A percentile compares a stretch with the other conserved stretches of the same genome.
phyloP scores from a whole-genome alignment of 2,329 filamentous ascomycete species.

The Nothophaeocryptopus gaeumannii region DNA sequence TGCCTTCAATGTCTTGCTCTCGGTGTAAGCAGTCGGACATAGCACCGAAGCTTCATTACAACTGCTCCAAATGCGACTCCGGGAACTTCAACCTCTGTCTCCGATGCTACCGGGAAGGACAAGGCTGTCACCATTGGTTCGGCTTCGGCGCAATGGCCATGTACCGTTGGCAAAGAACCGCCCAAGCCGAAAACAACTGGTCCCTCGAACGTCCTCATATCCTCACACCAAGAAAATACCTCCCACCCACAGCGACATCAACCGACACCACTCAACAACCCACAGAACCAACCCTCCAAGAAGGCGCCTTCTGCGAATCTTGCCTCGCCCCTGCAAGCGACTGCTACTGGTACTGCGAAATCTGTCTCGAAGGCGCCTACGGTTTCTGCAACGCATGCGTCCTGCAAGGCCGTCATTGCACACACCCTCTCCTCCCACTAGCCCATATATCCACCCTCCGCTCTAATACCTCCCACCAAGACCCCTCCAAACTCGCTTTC shows the following conservation, averaged over 20 bases:
- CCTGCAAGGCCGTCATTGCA: constrained; percentile 76
- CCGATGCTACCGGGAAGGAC: constrained; percentile 71
- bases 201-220: constrained; percentile 52
- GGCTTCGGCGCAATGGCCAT: constrained; percentile 77
- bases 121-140: constrained; percentile 82
- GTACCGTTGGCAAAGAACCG: constrained; percentile 38
- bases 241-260: constrained; percentile 22
- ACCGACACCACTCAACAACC: background rate
- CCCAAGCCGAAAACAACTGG: constrained; percentile 41
- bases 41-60: constrained; percentile 83
- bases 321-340: constrained; percentile 73
- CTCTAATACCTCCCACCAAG: constrained; percentile 18
- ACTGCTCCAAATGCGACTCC: constrained; percentile 67
- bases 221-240: constrained; percentile 48
- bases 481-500: constrained; percentile 22
- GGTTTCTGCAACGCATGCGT: constrained; percentile 89
- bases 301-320: constrained; percentile 78
- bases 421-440: constrained; percentile 75
- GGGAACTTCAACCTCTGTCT: constrained; percentile 78
- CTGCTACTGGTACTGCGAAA: constrained; percentile 85
- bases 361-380: constrained; percentile 91
- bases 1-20: constrained; percentile 63
- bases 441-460: constrained; percentile 51
- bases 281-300: constrained; percentile 53
- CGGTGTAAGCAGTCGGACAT: constrained; percentile 70